Evolutionary conservation across 306 rosid species (phyloP), one percentile per base, ranked within the genome.

Genomic region (Psophocarpus tetragonolobus): DNA sequence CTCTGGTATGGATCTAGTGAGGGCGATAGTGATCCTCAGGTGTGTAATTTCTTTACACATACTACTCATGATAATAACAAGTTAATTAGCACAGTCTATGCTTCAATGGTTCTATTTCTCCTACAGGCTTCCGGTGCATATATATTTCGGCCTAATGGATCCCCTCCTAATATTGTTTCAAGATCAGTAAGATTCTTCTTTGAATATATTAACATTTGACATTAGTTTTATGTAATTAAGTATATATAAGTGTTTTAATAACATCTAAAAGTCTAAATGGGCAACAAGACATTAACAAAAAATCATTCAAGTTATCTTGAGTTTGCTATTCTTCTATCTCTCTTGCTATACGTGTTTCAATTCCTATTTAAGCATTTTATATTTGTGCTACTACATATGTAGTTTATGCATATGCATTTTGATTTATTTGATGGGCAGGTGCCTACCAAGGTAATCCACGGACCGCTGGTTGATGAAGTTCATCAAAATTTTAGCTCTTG

Each of bases 101-200:
- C 57, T 79, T 72, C 24, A 45, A 51, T 32, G 21, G 23, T 65
- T 24, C 77, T 61, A 71, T 75, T 42, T 77, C 75, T 82, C 70
- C 17, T 38, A 62, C 64, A 94, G 88, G 81, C 84, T 67, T 94
- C 98, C 17, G 96, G 94, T 65, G 98, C 98, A 44, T 94, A 94
- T 72, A 90, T 94, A 77, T 94, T 94, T 76, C 87, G 96, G 85
- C 98, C 98, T 63, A 73, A 48, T 41, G 96, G 87, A 14, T 50
- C 90, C 48, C 83, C 87, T 68, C 93, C 94, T 38, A 84, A 27
- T 69, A n/a, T 89, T 63, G 88, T 89, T 82, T 90, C 98, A 66
- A 90, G 92, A 94, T 82, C 90, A 18, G 98, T 94, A 83, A 89
- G 97, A 65, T 50, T 51, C 32, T 32, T 63, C 72, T 50, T 48